A percentile compares a stretch with the other conserved stretches of the same genome.
These are phyloP conservation scores for Russula dissimulans DNA, from an alignment of 768 basidiomycete genomes.

Conservation along the genomic window DNA sequence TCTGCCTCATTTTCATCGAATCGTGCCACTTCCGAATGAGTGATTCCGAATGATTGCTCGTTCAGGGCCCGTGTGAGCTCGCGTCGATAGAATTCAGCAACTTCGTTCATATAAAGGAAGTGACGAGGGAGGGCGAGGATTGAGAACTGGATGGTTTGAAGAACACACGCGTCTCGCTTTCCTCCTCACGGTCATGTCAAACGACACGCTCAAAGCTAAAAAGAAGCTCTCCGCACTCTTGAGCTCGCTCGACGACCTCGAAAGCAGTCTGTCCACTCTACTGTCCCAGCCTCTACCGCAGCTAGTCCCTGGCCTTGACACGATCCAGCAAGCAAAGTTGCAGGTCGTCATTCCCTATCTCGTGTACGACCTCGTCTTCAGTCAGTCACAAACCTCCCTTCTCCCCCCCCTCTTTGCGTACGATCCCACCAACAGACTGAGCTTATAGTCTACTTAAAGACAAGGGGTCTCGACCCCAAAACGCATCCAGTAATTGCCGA, in stretches of 20 bases:
- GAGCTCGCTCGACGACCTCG: conserved; percentile 59
- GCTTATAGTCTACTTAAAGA: conserved; percentile 65
- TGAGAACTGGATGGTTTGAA: background rate
- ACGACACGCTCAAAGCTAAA: conserved; percentile 30
- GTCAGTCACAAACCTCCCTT: conserved; percentile 34
- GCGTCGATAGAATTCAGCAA: conserved; percentile 9
- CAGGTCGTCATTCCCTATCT: conserved; percentile 75
- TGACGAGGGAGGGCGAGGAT: background rate
- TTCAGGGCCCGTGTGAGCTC: conserved; percentile 13
- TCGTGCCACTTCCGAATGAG: background rate
- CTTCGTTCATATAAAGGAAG: too few relatives aligned
- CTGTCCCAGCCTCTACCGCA: conserved; percentile 61
- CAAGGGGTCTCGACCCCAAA: conserved; percentile 69
- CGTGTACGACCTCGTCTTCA: conserved; percentile 77
- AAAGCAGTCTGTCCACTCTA: conserved; percentile 55
- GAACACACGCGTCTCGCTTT: too few relatives aligned
- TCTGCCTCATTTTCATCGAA: conserved; percentile 5
- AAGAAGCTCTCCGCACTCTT: conserved; percentile 39
- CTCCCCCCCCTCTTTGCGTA: background rate
- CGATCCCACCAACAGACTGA: background rate
- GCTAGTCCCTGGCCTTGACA: conserved; percentile 51
- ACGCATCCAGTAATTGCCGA: conserved; percentile 71
- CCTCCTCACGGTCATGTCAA: conserved; percentile 25
- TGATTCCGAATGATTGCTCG: conserved; percentile 16
- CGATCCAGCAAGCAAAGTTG: conserved; percentile 73